Conservation (phyloP, 345 rosid species). For the Limnanthes douglasii region DNA sequence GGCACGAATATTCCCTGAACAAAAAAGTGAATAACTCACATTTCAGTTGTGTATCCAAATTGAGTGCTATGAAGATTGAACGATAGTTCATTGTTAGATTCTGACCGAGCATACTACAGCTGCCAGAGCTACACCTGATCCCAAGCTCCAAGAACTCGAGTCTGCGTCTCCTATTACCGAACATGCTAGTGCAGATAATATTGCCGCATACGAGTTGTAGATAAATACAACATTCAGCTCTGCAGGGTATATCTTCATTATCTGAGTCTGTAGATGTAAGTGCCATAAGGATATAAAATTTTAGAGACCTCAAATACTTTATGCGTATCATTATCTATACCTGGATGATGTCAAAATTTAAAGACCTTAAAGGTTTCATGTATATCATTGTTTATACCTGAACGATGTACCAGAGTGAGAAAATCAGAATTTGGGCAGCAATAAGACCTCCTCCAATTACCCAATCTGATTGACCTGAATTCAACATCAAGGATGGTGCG, state of each 20-base stretch:
- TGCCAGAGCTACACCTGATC: slow-evolving; percentile 13
- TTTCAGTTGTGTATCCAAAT: no score
- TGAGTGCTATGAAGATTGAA: no score
- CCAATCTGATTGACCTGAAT: slow-evolving; percentile 16
- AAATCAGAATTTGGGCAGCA: slow-evolving; percentile 3
- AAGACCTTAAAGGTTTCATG: neutral
- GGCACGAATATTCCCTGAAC: no score
- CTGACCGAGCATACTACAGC: slow-evolving; percentile 26
- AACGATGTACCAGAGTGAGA: slow-evolving; percentile 12
- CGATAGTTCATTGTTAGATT: no score
- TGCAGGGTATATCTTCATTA: slow-evolving; percentile 29
- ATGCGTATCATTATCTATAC: no score
- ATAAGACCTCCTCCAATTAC: slow-evolving; percentile 13
- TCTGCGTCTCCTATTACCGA: slow-evolving; percentile 20
- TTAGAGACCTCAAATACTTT: no score
- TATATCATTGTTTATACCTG: slow-evolving; percentile 10
- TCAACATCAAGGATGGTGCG: slow-evolving; percentile 3
- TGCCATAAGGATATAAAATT: neutral
- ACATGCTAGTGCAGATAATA: slow-evolving; percentile 23
- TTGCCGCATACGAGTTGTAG: slow-evolving; percentile 9
- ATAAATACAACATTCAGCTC: slow-evolving; percentile 14
- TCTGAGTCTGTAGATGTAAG: slow-evolving; percentile 19
- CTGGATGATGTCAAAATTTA: no score
- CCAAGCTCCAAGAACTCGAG: slow-evolving; percentile 17
- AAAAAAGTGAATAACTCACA: no score